Evolutionary conservation across 1,284 basidiomycete species (phyloP).

Genomic region (Marasmius oreades): DNA sequence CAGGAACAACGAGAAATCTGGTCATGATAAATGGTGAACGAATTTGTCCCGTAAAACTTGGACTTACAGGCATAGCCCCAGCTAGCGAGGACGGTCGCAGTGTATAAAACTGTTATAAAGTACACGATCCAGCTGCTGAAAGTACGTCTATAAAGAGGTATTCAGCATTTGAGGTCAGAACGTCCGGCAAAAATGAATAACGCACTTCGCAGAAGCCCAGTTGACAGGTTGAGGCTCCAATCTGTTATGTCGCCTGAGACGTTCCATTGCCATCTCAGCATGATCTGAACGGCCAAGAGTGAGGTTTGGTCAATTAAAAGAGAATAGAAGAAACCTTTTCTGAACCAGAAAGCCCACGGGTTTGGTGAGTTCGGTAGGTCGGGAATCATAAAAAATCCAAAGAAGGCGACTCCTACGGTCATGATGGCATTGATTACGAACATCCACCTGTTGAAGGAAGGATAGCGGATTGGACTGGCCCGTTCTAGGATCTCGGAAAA

Average conservation of each 20-base stretch:
- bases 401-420: slow-evolving; percentile 10
- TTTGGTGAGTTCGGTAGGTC: slow-evolving; percentile 15
- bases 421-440: slow-evolving; percentile 16
- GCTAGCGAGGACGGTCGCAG: slow-evolving; percentile 14
- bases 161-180: too few species aligned
- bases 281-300: neutral
- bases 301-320: neutral
- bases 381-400: slow-evolving; percentile 12
- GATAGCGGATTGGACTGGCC: neutral
- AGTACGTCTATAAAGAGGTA: neutral
- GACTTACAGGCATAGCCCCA: slow-evolving; percentile 12
- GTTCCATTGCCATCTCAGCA: slow-evolving; percentile 15
- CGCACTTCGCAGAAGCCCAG: slow-evolving; percentile 3
- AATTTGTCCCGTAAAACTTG: neutral
- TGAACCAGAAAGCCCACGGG: slow-evolving; percentile 16
- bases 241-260: slow-evolving; percentile 12
- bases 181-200: too few species aligned
- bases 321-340: neutral
- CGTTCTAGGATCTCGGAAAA: too few species aligned
- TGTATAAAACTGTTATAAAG: slow-evolving; percentile 14
- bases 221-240: slow-evolving; percentile 11
- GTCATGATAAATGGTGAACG: too few species aligned
- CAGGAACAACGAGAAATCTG: slow-evolving; percentile 14
- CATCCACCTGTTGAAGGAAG: slow-evolving; percentile 11
- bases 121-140: slow-evolving; percentile 15